Evolutionary conservation across 2,329 filamentous ascomycete species (phyloP).

Genomic region (Alternaria sp.): DNA sequence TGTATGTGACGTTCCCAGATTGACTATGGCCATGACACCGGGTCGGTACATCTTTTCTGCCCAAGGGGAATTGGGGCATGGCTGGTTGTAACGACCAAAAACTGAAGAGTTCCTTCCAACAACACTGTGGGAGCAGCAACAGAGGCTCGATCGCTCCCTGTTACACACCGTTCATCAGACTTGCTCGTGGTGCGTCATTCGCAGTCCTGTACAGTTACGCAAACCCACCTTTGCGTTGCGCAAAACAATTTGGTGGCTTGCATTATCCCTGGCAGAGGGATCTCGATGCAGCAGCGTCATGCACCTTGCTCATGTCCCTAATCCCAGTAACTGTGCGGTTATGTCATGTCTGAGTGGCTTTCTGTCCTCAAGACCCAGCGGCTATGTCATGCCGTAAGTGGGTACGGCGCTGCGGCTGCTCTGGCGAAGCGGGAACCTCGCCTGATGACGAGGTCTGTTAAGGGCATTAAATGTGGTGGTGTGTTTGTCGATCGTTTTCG

Average conservation of each 20-base stretch:
- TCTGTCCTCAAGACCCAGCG: neutral
- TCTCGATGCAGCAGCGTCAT: slow-evolving; percentile 3
- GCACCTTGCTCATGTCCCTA: neutral
- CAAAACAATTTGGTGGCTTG: slow-evolving; percentile 1
- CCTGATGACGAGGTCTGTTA: slow-evolving; percentile 9
- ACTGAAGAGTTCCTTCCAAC: neutral
- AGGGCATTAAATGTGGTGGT: slow-evolving; percentile 1
- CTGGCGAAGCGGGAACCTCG: slow-evolving; percentile 6
- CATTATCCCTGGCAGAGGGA: slow-evolving; percentile 2
- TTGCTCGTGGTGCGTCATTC: neutral
- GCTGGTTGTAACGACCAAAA: neutral
- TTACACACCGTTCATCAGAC: neutral
- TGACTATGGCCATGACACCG: neutral
- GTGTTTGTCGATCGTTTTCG: slow-evolving; percentile 7
- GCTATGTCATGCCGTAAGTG: slow-evolving; percentile 6
- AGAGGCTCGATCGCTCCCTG: neutral
- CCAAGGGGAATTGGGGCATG: neutral
- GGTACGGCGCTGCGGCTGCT: neutral
- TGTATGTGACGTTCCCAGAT: neutral
- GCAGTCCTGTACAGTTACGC: neutral
- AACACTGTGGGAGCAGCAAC: neutral
- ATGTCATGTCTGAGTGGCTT: slow-evolving; percentile 6
- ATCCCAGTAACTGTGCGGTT: neutral
- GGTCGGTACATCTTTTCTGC: neutral
- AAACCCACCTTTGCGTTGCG: slow-evolving; percentile 1